Evolutionary conservation across 768 basidiomycete species (phyloP), one percentile per base, ranked within the genome.

Genomic region (Termitomyces sp.): DNA sequence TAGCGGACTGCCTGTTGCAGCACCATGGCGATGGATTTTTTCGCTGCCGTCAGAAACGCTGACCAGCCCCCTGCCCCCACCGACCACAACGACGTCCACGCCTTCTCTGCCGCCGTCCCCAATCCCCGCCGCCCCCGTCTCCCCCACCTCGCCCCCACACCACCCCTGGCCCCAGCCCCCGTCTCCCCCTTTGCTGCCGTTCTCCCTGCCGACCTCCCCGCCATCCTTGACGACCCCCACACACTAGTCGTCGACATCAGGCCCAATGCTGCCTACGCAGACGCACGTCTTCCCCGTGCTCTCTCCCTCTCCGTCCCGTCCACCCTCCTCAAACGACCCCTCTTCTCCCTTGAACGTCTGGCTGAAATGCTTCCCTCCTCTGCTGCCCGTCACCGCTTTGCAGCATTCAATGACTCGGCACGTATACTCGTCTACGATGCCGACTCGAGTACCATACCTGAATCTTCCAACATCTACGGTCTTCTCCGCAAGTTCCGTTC

Each of bases 241-340:
- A 72, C 75, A 8, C 87, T 98, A 69, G 74, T 97, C 68, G 80
- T 98, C 75, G 96, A 98, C 77, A 88, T 98, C 57, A 86, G 96
- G 0, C 88, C 94, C 12, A 91, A 92, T 74, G 88, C 89, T 18
- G 84, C 89, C 7, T 89, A 85, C 71, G 74, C 84, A 7, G 69
- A 81, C 9, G 86, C 87, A 24, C 88, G 94, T 54, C 66, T 97
- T 35, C 81, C 82, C 44, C 68, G 74, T 52, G 88, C 94, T 8
- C 77, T 97, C 57, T 93, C 93, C 52, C 84, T 98, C 63, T 92
- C 91, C 51, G 91, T 97, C 6, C 96, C 96, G 1, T 94, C 96
- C 3, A 98, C 95, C 0, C 88, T 98, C 22, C 88, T 98, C 70
- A 94, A 94, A 64, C 88, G 96, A 0, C 94, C 94, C 1, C 80